These are phyloP conservation scores for Phytophthora citrophthora DNA, from an alignment of 352 stramenopile species.

Conservation along the genomic window DNA sequence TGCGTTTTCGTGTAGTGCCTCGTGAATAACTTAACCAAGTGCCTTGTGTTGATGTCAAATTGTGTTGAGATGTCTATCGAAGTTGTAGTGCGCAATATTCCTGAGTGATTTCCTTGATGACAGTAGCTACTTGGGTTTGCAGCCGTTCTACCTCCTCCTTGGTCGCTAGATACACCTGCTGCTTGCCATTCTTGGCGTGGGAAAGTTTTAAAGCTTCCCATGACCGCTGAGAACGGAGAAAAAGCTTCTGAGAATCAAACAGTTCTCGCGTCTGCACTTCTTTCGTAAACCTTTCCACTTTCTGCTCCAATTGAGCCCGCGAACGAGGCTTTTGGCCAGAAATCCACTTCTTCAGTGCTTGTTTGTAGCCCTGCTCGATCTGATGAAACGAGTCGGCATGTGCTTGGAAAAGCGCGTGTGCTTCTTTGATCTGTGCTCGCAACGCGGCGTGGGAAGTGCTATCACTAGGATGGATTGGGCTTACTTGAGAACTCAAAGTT, in stretches of 20 bases:
- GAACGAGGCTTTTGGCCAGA: constrained; percentile 46
- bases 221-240: constrained; percentile 39
- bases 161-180: constrained; percentile 19
- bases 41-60: constrained; percentile 1
- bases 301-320: constrained; percentile 53
- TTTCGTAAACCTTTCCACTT: constrained; percentile 44
- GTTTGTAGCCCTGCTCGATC: constrained; percentile 37
- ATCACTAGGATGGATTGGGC: not conserved
- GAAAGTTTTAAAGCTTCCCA: constrained; percentile 12
- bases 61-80: constrained; percentile 29
- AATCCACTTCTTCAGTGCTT: constrained; percentile 51
- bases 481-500: not conserved
- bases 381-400: constrained; percentile 34
- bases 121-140: constrained; percentile 48
- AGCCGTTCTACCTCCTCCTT: constrained; percentile 48
- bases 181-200: not conserved
- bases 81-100: constrained; percentile 55
- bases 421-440: constrained; percentile 32
- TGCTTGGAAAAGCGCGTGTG: constrained; percentile 37
- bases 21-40: constrained; percentile 42
- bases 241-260: constrained; percentile 52
- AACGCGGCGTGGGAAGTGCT: constrained; percentile 9
- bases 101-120: constrained; percentile 57
- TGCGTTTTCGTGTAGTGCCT: constrained; percentile 68
- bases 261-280: constrained; percentile 54